A percentile compares a stretch with the other conserved stretches of the same genome.
phyloP scores from a whole-genome alignment of 495 filamentous ascomycete genomes.

The Penicillium herquei region DNA sequence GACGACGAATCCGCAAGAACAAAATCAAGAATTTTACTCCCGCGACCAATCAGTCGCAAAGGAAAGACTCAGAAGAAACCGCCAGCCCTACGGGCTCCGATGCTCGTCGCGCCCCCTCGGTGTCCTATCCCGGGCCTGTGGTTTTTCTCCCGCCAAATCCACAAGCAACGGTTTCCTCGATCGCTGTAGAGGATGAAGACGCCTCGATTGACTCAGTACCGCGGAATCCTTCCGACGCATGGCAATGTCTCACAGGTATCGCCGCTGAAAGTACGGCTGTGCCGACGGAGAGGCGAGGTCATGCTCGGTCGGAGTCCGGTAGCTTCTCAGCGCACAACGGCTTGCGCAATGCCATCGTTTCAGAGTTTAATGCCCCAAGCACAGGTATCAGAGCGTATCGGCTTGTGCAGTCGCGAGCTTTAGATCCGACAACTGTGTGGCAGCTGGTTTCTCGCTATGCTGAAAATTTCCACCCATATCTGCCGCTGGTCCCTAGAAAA shows the following conservation, averaged over 20 bases:
- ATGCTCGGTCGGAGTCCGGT: slow-evolving; percentile 20
- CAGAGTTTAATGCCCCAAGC: slow-evolving; percentile 27
- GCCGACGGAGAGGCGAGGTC: slow-evolving; percentile 17
- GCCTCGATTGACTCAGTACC: slow-evolving; percentile 42
- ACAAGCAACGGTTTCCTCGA: slow-evolving; percentile 23
- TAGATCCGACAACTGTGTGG: slow-evolving; percentile 48
- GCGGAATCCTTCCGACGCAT: slow-evolving; percentile 48
- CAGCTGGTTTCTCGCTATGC: slow-evolving; percentile 53
- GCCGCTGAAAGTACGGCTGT: slow-evolving; percentile 32
- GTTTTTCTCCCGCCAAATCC: slow-evolving; percentile 39
- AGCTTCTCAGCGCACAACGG: slow-evolving; percentile 28
- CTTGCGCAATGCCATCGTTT: slow-evolving; percentile 28
- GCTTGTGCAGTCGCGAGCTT: slow-evolving; percentile 48
- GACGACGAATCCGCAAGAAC: slow-evolving; percentile 56
- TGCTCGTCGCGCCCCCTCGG: slow-evolving; percentile 22
- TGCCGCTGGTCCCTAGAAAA: slow-evolving; percentile 56
- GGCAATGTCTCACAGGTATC: slow-evolving; percentile 46
- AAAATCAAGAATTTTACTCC: slow-evolving; percentile 44
- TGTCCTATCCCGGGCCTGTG: slow-evolving; percentile 37
- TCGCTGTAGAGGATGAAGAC: slow-evolving; percentile 41
- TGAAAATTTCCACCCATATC: slow-evolving; percentile 60
- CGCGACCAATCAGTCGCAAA: slow-evolving; percentile 21
- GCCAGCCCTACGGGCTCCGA: slow-evolving; percentile 32
- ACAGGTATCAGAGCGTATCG: slow-evolving; percentile 47
- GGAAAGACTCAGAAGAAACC: slow-evolving; percentile 27